Evolutionary conservation across 2,329 filamentous ascomycete species (phyloP), one percentile per base, ranked within the genome.

Genomic region (Lachnellula occidentalis): DNA sequence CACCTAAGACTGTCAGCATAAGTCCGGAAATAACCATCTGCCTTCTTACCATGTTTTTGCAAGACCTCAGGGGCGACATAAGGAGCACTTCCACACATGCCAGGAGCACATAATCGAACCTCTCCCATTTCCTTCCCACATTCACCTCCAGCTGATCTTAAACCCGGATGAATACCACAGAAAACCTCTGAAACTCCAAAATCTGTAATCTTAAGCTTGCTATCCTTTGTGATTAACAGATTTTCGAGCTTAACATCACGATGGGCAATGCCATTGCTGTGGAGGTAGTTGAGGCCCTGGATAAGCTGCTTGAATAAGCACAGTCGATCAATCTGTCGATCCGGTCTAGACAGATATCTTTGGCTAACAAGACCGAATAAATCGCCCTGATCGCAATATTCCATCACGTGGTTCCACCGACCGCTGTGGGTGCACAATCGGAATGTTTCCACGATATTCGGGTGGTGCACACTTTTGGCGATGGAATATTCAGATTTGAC

Each of bases 181-280:
- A 95, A 95, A 17, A 95, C 87, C 68, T 94, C 89, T 0, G 89
- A 91, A 14, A 92, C 88, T 51, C 91, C 91, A 73, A 96, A 95
- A 69, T 96, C 91, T 48, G 90, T 91, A 56, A 96, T 92, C 73
- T 95, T 95, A 53, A 95, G 77, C 69, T 90, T 86, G 67, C 90
- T 90, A 55, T 90, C 83, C 63, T 83, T 84, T 46, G 85, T 87
- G 56, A 96, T 79, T 34, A 95, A 78, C 22, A 95, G 75, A 64
- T 96, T 95, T 70, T 95, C 91, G 11, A 92, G 79, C 72, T 96
- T 95, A 74, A 95, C 88, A 64, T 96, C 91, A 48, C 91, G 87
- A 71, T 95, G 91, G 1, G 90, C 91, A 66, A 95, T 92, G 54
- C 90, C 91, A 65, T 92, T 84, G 56, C 76, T 77, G 71, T 96